A percentile compares a stretch with the other conserved stretches of the same genome.
Evolutionary conservation across 1,284 basidiomycete genomes (phyloP).

Genomic region (Cystobasidium slooffiae): DNA sequence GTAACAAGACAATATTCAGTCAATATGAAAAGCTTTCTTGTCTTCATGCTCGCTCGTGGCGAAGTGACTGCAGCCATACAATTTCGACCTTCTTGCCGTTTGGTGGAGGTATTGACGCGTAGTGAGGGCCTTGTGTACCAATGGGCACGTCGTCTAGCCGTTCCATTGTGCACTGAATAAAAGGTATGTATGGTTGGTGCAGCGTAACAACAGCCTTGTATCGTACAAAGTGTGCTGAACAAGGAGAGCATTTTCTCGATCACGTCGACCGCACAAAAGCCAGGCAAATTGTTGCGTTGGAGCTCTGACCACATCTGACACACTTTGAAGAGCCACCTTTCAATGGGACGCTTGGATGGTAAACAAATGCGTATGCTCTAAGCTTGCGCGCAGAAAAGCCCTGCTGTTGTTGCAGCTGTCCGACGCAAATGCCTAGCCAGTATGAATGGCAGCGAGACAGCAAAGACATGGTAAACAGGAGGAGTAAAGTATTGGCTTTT

Average conservation of each 20-base stretch:
- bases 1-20: background rate
- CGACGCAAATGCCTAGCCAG: no score
- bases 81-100: constrained; percentile 42
- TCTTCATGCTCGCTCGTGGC: constrained; percentile 2
- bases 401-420: no score
- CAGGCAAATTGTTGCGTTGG: no score
- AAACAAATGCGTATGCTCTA: no score
- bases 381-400: no score
- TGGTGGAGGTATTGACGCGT: constrained; percentile 26
- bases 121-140: constrained; percentile 24
- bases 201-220: background rate
- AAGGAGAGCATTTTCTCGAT: background rate
- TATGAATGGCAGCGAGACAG: no score
- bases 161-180: constrained; percentile 17
- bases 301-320: no score
- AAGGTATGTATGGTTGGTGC: background rate
- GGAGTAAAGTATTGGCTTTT: no score
- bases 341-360: no score
- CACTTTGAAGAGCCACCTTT: no score
- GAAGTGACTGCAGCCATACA: constrained; percentile 3
- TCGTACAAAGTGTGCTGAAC: background rate
- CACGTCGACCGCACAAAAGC: no score
- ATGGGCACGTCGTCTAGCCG: constrained; percentile 35
- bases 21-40: constrained; percentile 9
- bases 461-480: no score